These are phyloP conservation scores for Cryptosporidium parvum DNA, from an alignment of 169 alveolate species.

Conservation along the genomic window DNA sequence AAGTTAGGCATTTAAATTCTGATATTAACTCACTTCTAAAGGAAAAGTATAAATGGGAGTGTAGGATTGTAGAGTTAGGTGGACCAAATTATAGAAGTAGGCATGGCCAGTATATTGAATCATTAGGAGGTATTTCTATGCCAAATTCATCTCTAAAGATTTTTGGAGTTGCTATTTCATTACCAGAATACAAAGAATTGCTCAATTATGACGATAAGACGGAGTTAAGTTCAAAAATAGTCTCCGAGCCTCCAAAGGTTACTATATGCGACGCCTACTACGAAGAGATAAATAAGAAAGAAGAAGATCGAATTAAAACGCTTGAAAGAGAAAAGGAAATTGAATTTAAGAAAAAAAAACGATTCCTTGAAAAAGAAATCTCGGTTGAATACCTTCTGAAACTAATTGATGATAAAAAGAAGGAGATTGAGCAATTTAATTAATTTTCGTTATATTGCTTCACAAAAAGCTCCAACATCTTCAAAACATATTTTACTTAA, in stretches of 20 bases:
- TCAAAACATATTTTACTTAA: neutral
- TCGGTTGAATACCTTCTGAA: neutral
- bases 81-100: slow-evolving; percentile 87
- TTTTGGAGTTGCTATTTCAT: slow-evolving; percentile 38
- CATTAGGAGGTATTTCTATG: slow-evolving; percentile 61
- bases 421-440: neutral
- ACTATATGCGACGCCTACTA: neutral
- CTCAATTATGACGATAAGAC: neutral
- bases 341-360: slow-evolving; percentile 13
- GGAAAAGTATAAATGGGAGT: slow-evolving; percentile 91
- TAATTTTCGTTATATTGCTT: neutral
- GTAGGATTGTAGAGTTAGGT: slow-evolving; percentile 89
- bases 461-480: neutral
- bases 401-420: slow-evolving; percentile 1
- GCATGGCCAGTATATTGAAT: slow-evolving; percentile 55
- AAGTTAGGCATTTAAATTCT: slow-evolving; percentile 91
- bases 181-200: slow-evolving; percentile 43
- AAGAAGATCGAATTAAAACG: neutral
- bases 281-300: neutral
- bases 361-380: neutral
- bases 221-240: neutral
- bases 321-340: slow-evolving; percentile 35
- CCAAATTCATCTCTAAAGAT: slow-evolving; percentile 62
- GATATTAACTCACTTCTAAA: slow-evolving; percentile 89
- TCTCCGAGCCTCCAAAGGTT: neutral